These are phyloP conservation scores for Tolypocladium cylindrosporum DNA, from an alignment of 2,329 filamentous ascomycete genomes.

Conservation along the genomic window DNA sequence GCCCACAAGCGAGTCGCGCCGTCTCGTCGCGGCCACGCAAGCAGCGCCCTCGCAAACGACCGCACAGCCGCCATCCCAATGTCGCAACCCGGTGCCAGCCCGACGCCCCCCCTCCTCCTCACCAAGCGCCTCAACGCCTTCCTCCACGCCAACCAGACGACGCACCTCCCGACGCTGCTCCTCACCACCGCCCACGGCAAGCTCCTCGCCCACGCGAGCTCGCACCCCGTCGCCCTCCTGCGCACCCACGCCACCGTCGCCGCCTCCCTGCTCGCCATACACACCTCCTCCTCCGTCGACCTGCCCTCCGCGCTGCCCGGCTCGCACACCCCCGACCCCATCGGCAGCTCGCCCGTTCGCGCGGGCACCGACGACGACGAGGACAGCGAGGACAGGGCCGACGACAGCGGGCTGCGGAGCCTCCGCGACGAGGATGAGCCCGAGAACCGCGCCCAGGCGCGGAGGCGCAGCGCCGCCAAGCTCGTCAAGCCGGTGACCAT, in stretches of 20 bases:
- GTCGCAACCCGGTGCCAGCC: conserved; percentile 12
- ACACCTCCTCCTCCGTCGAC: conserved; percentile 33
- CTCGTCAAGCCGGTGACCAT: conserved; percentile 31
- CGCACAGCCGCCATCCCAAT: background rate
- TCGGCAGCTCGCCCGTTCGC: conserved; percentile 12
- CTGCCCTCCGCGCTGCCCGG: conserved; percentile 32
- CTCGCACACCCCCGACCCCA: conserved; percentile 17
- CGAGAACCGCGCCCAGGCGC: conserved; percentile 1
- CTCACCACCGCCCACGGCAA: conserved; percentile 51
- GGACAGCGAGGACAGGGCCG: conserved; percentile 11
- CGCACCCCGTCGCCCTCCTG: conserved; percentile 43
- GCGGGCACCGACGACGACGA: conserved; percentile 12
- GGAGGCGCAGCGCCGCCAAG: conserved; percentile 2
- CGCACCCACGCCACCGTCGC: conserved; percentile 56
- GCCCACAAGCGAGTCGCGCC: background rate
- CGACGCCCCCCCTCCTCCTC: conserved; percentile 50
- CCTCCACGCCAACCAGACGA: conserved; percentile 46
- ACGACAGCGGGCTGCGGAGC: conserved; percentile 11
- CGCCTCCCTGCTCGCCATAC: conserved; percentile 49
- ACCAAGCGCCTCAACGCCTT: conserved; percentile 55
- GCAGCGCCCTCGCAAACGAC: background rate
- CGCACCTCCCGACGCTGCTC: conserved; percentile 48
- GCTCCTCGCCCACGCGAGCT: conserved; percentile 51
- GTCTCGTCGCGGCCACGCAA: background rate
- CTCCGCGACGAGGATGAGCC: conserved; percentile 4